Evolutionary conservation across 1,284 basidiomycete species (phyloP).

Genomic region (Peniophora sp.): DNA sequence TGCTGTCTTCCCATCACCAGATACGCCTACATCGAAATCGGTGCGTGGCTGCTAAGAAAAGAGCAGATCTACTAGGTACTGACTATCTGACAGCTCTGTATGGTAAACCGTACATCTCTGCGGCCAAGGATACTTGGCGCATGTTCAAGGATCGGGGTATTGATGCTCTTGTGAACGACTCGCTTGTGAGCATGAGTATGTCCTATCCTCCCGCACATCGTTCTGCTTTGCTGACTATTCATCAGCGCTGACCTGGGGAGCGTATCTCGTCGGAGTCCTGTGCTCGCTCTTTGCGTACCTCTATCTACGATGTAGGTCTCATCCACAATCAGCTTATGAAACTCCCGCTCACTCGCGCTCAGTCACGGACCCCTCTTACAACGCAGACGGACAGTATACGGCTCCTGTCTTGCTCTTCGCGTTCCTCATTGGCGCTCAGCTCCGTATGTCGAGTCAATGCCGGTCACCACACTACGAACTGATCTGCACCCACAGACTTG

Average conservation of each 20-base stretch:
- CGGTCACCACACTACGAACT: background rate
- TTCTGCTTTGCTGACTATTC: conserved; percentile 3
- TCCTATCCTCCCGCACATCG: conserved; percentile 6
- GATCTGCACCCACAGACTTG: conserved; percentile 33
- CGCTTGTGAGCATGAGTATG: conserved; percentile 73
- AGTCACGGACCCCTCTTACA: conserved; percentile 72
- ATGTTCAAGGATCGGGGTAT: conserved; percentile 73
- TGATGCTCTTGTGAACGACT: conserved; percentile 82
- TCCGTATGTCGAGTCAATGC: conserved; percentile 39
- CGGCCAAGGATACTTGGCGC: conserved; percentile 91
- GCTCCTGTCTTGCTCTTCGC: conserved; percentile 73
- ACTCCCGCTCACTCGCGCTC: conserved; percentile 9
- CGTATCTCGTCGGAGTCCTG: conserved; percentile 71
- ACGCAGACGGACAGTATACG: conserved; percentile 66
- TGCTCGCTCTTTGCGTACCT: conserved; percentile 78
- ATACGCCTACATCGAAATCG: conserved; percentile 81
- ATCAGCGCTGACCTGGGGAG: conserved; percentile 64
- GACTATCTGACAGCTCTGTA: conserved; percentile 52
- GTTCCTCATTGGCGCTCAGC: conserved; percentile 71
- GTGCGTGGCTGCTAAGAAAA: conserved; percentile 23
- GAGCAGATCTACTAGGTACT: background rate
- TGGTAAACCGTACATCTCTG: conserved; percentile 78
- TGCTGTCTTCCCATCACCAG: conserved; percentile 19
- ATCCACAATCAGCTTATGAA: conserved; percentile 6
- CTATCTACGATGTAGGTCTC: conserved; percentile 63